Base-by-base conservation (phyloP, 2,329 filamentous ascomycete species). In the Fusarium anthophilum region DNA sequence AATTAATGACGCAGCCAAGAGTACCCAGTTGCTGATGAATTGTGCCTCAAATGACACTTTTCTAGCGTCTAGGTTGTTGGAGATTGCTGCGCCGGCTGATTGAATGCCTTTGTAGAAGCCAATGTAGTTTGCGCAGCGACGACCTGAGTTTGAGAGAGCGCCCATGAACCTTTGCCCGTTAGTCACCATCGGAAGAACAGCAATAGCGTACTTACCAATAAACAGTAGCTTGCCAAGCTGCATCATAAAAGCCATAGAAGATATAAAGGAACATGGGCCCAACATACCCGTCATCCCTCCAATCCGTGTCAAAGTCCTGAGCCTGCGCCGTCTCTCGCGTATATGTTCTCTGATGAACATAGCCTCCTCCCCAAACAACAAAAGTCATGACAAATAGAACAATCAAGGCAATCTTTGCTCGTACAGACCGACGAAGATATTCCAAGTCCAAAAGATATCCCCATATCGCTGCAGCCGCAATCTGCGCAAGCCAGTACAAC, bases 41-140 rank as follows among this genome's bases (percentile, higher is more conserved):
- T 95, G 89, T 72, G 87, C 88, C 84, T 92, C 90, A 82, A 89
- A 97, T 0, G 91, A 84, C 26, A 79, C 76, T 41, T 81, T 79
- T 35, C 78, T 78, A 1, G 76, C 79, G 56, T 84, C 82, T 3
- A 84, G 73, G 14, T 79, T 78, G 48, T 79, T 82, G 18, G 80
- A 80, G 8, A 84, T 89, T 24, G 92, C 93, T 3, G 90, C 88
- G 73, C 93, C 93, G 10, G 91, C 92, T 14, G 92, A 94, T 80
- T 95, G 93, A 53, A 95, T 93, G 17, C 92, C 92, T 83, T 94
- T 95, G 86, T 95, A 95, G 84, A 94, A 95, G 93, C 94, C 95
- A 30, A 94, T 93, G 79, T 96, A 93, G 86, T 98, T 98, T 84
- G 96, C 95, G 30, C 95, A 90, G 81, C 94, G 96, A 81, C 95